Evolutionary conservation across 164 flowering plant genomes (phyloP), one percentile per base, ranked within the genome.

Genomic region (Umbellularia californica): DNA sequence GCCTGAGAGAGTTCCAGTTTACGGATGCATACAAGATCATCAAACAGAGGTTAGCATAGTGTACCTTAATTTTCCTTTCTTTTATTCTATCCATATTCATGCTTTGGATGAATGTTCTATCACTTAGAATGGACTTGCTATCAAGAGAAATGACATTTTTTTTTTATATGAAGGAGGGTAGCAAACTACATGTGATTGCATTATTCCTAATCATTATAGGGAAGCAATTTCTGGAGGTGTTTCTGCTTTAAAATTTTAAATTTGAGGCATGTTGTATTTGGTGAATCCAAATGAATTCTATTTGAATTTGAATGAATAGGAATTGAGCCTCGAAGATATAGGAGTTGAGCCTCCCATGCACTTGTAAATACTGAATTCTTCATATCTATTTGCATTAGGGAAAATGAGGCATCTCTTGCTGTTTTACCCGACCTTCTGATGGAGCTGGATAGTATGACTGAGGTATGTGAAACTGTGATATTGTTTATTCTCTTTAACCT

Each of bases 321-420:
- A 23, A 20, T 19, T 60, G 64, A 23, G n/a, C 64, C 64, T 19
- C 2, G 64, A 60, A 0, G 64, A 22, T 22, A 60, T 60, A 19
- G 64, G 64, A 60, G 23, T 60, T n/a, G 64, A 22, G n/a, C 64
- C 64, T 19, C 64, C n/a, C 23, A 19, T 60, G 64, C 64, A 19
- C 23, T n/a, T 23, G 23, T 23, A 60, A 19, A 23, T 60, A 14
- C 64, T 60, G 64, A 60, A 20, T 60, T 60, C 64, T 60, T 60
- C 47, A 9, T 41, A 41, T 41, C 10, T 41, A 9, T 41, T 23
- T 25, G 28, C 67, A 64, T 47, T 79, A 96, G 99, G 89, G 99
- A 96, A 82, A 96, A 96, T 84, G 99, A 96, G 81, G 99, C 99
- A 63, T 96, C 99, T 58, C 93, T 94, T 82, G 95, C 97, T 74